Base-by-base conservation (phyloP, 768 basidiomycete genomes). In the Pulveroboletus sp. region DNA sequence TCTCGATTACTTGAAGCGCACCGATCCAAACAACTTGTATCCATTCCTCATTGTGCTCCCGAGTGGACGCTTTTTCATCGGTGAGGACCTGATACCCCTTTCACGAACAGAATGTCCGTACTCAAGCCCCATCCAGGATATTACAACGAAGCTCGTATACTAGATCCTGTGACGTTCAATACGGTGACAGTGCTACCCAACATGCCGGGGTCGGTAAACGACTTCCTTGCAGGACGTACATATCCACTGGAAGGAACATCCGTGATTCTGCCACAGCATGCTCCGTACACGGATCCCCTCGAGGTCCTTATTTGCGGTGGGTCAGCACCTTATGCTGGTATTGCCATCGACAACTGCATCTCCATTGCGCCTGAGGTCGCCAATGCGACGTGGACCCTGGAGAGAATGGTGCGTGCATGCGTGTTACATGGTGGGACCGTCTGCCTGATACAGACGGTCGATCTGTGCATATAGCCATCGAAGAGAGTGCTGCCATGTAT, bases 1-100 rank as follows among this genome's bases (percentile, higher is more conserved):
- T 43, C 74, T 89, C 46, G 82, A 84, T 51, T 89, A 80, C 71
- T 70, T 90, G 30, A 62, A 71, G 30, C 75, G 86, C 26, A 89
- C 89, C 5, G 83, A 90, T 59, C 89, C 89, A 1, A 81, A 86
- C 60, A 89, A 89, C 57, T 65, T 91, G 43, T 91, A 91, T 58
- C 88, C 89, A 0, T 90, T 86, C 73, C 68, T 90, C 31, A 65
- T 83, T 47, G 74, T 89, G 7, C 75, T 91, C 14, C 87, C 89
- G 0, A 82, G 82, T 39, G 79, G 79, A 2, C 75, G 76, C 31
- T 69, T 91, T 57, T 89, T 90, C 62, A 75, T 86, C 36, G 83
- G 87, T 85, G 44, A 78, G 69, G 9, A 31, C n/a, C 33, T n/a
- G 40, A 9, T 36, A 8, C 5, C 5, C 11, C 15, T n/a, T 21